Base-by-base conservation (phyloP, 2,329 filamentous ascomycete species). In the Fusarium piperis region DNA sequence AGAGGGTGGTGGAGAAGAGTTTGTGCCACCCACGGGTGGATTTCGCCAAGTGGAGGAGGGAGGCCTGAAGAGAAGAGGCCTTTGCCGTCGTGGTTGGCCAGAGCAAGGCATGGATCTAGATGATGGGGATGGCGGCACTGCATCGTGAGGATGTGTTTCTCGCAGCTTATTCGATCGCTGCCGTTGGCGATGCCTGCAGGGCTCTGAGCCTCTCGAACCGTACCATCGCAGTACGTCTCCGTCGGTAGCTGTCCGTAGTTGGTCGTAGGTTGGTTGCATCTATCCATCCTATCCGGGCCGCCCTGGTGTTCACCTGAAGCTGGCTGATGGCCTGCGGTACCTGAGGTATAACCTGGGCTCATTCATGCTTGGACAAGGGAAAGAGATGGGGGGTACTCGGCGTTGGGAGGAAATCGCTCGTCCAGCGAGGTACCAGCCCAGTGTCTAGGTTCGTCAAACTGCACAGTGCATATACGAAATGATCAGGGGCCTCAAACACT, bases 261-360 rank as follows among this genome's bases (percentile, higher is more conserved):
- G 44, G 20, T 26, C 15, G 41, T 46, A 46, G 41, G 41, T 28
- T 38, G 55, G 41, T 39, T 39, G 59, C 52, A 64, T 53, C 61
- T 41, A 67, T 16, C 39, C 18, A 41, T 44, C n/a, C 38, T 23
- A 23, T 46, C 33, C 44, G 56, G 38, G 65, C 60, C 53, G 58
- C 46, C 44, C 62, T 70, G 66, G 62, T 74, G 67, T 72, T 76
- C 65, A 73, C 70, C 72, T 76, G 67, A 74, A 76, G 70, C 65
- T 58, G 60, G 65, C 41, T 69, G 68, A 44, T 41, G 63, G 65
- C 55, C 62, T 68, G 63, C 62, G 64, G 65, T 59, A 66, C 65
- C 70, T 74, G 61, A 65, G 62, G 59, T 65, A 65, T 64, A 44
- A 46, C 52, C 44, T 62, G 52, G 41, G 55, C 46, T 30, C 30